Conservation (phyloP, 2,329 filamentous ascomycete species). For the Colletotrichum kahawae region DNA sequence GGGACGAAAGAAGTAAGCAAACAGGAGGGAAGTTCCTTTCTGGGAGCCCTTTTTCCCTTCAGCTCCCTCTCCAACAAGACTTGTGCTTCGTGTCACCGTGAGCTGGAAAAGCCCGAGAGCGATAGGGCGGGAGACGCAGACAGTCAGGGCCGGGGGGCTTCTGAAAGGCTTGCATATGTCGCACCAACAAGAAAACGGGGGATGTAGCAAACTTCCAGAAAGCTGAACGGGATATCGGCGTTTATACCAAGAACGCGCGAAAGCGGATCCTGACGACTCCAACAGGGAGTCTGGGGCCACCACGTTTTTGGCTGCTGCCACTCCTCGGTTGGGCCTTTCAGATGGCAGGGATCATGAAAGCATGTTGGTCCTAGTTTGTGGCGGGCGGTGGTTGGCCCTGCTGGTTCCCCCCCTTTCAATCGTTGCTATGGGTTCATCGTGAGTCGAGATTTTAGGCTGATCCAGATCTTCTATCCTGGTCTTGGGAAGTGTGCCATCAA, state of each 20-base stretch:
- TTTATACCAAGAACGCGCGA: constrained; percentile 20
- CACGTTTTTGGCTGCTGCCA: not conserved
- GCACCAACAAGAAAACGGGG: constrained; percentile 8
- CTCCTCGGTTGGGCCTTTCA: not conserved
- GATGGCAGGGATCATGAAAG: not conserved
- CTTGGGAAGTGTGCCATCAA: not conserved
- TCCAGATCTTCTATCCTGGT: not conserved
- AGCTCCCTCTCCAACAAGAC: not conserved
- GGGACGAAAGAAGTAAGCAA: not conserved
- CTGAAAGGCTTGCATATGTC: constrained; percentile 4
- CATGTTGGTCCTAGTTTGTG: not conserved
- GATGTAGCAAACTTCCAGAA: constrained; percentile 4
- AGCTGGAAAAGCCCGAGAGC: not conserved
- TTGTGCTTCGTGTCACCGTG: not conserved
- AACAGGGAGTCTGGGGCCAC: constrained; percentile 15
- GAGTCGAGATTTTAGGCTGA: not conserved
- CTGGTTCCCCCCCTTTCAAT: not conserved
- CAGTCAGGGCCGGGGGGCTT: not conserved
- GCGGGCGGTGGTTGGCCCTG: not conserved
- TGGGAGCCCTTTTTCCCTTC: not conserved
- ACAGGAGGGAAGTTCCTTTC: not conserved
- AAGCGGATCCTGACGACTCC: constrained; percentile 10
- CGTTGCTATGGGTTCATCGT: not conserved
- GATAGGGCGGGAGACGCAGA: not conserved
- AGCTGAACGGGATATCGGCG: constrained; percentile 17